Evolutionary conservation across 805 yeast genomes (phyloP), one percentile per base, ranked within the genome.

Genomic region (Torulaspora delbrueckii): DNA sequence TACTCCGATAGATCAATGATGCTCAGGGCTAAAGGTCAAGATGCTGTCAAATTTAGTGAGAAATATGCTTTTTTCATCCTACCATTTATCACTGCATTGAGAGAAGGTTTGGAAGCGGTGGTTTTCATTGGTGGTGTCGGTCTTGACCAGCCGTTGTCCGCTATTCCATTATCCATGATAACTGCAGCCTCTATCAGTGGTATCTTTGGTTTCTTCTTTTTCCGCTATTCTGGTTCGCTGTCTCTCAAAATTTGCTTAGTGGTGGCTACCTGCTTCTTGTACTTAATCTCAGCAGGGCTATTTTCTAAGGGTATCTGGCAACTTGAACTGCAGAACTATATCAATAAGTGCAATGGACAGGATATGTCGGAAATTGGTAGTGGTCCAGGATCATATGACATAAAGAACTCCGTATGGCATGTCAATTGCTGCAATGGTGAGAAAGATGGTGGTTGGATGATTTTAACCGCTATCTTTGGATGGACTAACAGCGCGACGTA

Each of bases 401-500:
- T 89, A 18, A 54, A 76, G 16, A 77, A 74, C 39, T 81, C 93
- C 5, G 81, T 89, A 2, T 89, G 97, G 97, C 97, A 89, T 63
- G 96, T 89, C 22, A 87, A 89, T 66, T 88, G 96, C 65, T 89
- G 97, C 68, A 88, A 88, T 63, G 95, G 96, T 19, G 84, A 86
- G 54, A 84, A 77, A n/a, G 96, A 89, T 59, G 95, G 95, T 3
- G 79, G 82, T 26, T 89, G 95, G 96, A 87, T 88, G 95, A 71
- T 89, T 28, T 74, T 86, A 57, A 87, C 90, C 28, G 96, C 96
- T 1, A 71, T 89, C 4, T 74, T 89, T 41, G 97, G 97, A 1
- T 89, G 97, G 97, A 88, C 93, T 10, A 89, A 89, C 63, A 79
- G 90, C 52, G 96, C 96, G 2, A 89, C 97, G 0, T 86, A 84